Base-by-base conservation (phyloP, 768 basidiomycete species). In the Pleurotus citrinopileatus region DNA sequence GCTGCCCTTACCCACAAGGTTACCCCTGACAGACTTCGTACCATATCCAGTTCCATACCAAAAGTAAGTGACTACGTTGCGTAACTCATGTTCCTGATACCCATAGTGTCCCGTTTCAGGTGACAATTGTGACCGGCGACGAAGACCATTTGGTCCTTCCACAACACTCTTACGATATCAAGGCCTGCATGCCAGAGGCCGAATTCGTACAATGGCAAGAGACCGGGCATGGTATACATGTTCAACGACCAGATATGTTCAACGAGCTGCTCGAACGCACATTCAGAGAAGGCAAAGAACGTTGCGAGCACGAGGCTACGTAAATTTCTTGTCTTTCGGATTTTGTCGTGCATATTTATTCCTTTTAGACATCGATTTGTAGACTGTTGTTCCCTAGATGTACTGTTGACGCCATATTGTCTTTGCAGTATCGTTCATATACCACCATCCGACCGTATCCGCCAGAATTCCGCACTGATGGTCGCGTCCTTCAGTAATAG, bases 1-100 rank as follows among this genome's bases (percentile, higher is more conserved):
- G 88, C 91, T 1, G 83, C 62, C 0, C 57, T 88, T 1, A 86
- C 84, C 0, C 89, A 92, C 62, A 62, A 76, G 50, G 82, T 90
- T 59, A 61, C 70, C 3, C 66, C 77, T 0, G 72, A 73, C 0
- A 74, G 78, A 3, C 73, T 87, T 17, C 66, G 68, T 10, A 63
- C 55, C 29, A 79, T 89, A 42, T 80, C 82, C 0, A 63, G 66
- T 0, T 69, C 72, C 3, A 78, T 91, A 19, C 84, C 88, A 9
- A 89, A 89, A 62, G 48, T 50, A 36, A 10, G 48, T 17, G 12
- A 15, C 15, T 15, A 32, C 6, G 7, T 29, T 17, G 7, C 29
- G 5, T n/a, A 13, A 23, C 10, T 36, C 20, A 12, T 37, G 32
- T 9, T 22, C 48, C 17, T 47, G n/a, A 26, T 25, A 6, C 15